These are phyloP conservation scores for Candida anglica DNA, from an alignment of 805 yeast genomes.

Conservation along the genomic window DNA sequence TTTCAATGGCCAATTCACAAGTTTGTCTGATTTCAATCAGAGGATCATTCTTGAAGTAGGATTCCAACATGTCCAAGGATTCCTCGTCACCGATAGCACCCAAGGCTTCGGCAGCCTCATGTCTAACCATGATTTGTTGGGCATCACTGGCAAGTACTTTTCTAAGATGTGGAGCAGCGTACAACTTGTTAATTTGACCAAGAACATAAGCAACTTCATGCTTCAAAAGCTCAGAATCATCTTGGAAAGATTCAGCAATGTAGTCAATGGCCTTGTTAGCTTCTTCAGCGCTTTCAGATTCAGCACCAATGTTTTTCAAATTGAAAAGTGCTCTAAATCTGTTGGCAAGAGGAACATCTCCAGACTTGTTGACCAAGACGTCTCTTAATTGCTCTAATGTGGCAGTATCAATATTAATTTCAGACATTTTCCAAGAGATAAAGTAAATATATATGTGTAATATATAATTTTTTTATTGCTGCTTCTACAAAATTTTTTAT, in stretches of 20 bases:
- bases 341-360: constrained; percentile 71
- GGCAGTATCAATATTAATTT: constrained; percentile 37
- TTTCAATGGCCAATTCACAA: constrained; percentile 93
- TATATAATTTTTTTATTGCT: no score
- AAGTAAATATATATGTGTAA: no score
- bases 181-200: constrained; percentile 87
- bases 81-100: constrained; percentile 89
- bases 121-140: constrained; percentile 96
- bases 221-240: constrained; percentile 83
- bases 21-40: constrained; percentile 90
- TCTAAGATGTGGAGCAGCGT: constrained; percentile 73
- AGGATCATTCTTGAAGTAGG: constrained; percentile 71
- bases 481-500: no score
- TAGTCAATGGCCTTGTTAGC: constrained; percentile 73
- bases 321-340: constrained; percentile 94
- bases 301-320: constrained; percentile 81
- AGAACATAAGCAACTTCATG: constrained; percentile 97
- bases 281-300: constrained; percentile 46
- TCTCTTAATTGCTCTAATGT: constrained; percentile 68
- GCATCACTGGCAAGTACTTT: constrained; percentile 58
- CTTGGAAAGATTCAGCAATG: constrained; percentile 79
- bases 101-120: constrained; percentile 98
- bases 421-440: constrained; percentile 5
- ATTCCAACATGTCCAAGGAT: constrained; percentile 61
- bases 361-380: constrained; percentile 58